A percentile compares a stretch with the other conserved stretches of the same genome.
Conservation (phyloP, 306 rosid genomes). For the Canavalia ensiformis region DNA sequence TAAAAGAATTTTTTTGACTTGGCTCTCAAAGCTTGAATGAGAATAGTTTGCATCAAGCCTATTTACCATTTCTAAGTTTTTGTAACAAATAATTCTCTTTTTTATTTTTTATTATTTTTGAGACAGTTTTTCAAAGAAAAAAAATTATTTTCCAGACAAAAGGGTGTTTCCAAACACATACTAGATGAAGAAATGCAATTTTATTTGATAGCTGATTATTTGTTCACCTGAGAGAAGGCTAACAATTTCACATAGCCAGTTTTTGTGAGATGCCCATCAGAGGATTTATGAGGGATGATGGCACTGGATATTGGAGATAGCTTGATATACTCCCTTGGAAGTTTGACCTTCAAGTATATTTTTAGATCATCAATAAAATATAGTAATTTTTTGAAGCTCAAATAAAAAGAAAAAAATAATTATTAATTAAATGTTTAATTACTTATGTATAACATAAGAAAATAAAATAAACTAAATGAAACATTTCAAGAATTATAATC, state of each 20-base stretch:
- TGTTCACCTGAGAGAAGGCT: constrained; percentile 86
- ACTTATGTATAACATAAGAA: constrained; percentile 31
- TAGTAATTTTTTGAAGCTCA: constrained; percentile 24
- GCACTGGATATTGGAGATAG: constrained; percentile 90
- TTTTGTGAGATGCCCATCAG: constrained; percentile 74
- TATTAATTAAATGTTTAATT: not conserved
- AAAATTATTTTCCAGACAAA: not conserved
- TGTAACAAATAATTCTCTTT: no score
- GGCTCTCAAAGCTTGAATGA: no score
- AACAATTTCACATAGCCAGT: constrained; percentile 89
- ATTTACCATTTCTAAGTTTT: no score
- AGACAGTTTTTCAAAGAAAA: not conserved
- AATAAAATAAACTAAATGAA: not conserved
- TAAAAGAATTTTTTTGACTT: no score
- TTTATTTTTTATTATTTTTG: not conserved
- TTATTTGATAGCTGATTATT: not conserved
- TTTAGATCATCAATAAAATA: constrained; percentile 4
- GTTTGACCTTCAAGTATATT: constrained; percentile 70
- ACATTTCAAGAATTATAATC: constrained; percentile 5
- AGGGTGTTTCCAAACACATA: not conserved
- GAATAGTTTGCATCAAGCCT: no score
- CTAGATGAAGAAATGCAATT: not conserved
- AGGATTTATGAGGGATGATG: constrained; percentile 77
- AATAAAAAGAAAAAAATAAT: not conserved
- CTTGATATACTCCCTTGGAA: constrained; percentile 86